Evolutionary conservation across 192 early-diverging fungal species (phyloP), one percentile per base, ranked within the genome.

Genomic region (Coemansia sp.): DNA sequence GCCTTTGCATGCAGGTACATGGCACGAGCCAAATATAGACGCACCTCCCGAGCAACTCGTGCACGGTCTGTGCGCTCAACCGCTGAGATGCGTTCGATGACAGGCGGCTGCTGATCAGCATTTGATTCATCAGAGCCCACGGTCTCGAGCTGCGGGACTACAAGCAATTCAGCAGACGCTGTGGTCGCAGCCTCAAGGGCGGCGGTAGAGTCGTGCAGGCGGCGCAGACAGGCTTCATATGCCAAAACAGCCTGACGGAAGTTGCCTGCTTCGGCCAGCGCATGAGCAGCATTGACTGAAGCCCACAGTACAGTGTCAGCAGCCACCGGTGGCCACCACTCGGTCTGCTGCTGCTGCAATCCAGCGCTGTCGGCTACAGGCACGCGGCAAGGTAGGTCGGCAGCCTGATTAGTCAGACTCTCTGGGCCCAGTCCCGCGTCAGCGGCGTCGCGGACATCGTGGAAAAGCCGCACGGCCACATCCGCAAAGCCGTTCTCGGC

Each of bases 221-320:
- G 58, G 62, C 81, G 34, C 62, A 85, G 15, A 62, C 82, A 56
- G 48, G 68, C 81, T 70, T 85, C 84, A 38, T 91, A 91, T 55
- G 84, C 79, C 33, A 65, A 47, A 17, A 76, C 83, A 2, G 91
- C 91, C 52, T 83, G 80, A 50, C 81, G 85, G 55, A 83, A 80
- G 55, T 86, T 85, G 17, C 83, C 87, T 14, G 86, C 64, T 29
- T 91, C 90, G 7, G 86, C 81, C 45, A 80, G 77, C 8, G 82
- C 79, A 49, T 94, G 87, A 1, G 87, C 94, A 32, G 89, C 62
- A 62, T 92, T 93, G 46, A 94, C 51, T 5, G 75, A 67, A 4
- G 80, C 72, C 37, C 58, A 60, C 33, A 81, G 68, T 25, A 83
- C 50, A 29, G 74, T 50, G 23, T 78, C 75, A 15, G 67, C 48